These are phyloP conservation scores for Candida ipomoeae DNA, from an alignment of 805 yeast species.

Conservation along the genomic window DNA sequence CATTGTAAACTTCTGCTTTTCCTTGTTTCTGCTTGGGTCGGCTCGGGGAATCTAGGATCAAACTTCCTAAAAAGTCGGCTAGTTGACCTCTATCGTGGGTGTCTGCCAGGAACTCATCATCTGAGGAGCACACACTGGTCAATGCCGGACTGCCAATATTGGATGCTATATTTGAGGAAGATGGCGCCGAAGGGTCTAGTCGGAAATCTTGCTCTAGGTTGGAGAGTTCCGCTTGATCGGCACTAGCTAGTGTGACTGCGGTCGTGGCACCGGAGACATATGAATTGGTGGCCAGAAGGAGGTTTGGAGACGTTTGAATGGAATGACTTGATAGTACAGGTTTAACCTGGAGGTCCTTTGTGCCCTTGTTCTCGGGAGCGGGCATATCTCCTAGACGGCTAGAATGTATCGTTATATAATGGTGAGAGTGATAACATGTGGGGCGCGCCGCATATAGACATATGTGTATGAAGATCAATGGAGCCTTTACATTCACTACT, in stretches of 20 bases:
- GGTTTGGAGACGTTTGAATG: neutral
- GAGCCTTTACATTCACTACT: neutral
- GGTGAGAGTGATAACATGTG: neutral
- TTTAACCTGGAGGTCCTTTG: neutral
- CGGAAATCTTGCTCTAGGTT: constrained; percentile 5
- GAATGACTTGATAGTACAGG: neutral
- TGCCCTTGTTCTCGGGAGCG: neutral
- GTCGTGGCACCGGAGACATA: constrained; percentile 14
- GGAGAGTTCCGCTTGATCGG: constrained; percentile 12
- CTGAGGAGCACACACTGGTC: constrained; percentile 7
- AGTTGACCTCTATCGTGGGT: constrained; percentile 7
- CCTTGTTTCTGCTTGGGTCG: neutral
- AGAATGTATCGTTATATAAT: neutral
- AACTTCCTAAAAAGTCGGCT: constrained; percentile 6
- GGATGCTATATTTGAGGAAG: constrained; percentile 1
- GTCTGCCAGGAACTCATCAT: constrained; percentile 5
- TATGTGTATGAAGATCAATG: neutral
- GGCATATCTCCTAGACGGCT: neutral
- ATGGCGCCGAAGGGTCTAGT: constrained; percentile 1
- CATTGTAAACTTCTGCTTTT: constrained; percentile 4
- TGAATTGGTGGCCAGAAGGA: constrained; percentile 3
- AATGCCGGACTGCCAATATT: constrained; percentile 6
- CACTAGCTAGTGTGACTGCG: constrained; percentile 14
- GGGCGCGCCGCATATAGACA: neutral
- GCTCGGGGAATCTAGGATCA: constrained; percentile 5